phyloP scores from a whole-genome alignment of 371 early-diverging fungal genomes.

The Thermomucor indicae-seudaticae region DNA sequence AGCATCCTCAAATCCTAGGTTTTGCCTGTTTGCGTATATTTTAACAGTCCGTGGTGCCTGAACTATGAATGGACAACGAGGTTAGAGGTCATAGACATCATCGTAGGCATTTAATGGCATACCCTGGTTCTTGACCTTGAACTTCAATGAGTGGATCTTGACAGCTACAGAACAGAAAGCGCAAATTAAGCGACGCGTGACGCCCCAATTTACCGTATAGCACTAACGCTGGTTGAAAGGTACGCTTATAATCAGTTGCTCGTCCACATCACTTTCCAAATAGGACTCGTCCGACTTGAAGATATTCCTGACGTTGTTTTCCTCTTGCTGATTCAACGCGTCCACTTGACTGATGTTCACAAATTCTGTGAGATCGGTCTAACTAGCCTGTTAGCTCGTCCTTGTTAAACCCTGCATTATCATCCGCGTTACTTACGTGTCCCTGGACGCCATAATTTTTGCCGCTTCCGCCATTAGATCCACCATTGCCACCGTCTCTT shows the following conservation, averaged over 20 bases:
- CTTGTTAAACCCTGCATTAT: background rate
- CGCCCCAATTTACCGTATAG: no score
- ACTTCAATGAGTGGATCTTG: slow-evolving; percentile 84
- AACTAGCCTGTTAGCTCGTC: background rate
- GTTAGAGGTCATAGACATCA: background rate
- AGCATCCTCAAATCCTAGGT: slow-evolving; percentile 85
- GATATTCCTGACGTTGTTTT: slow-evolving; percentile 69
- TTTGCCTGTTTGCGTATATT: slow-evolving; percentile 75
- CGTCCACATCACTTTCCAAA: slow-evolving; percentile 90
- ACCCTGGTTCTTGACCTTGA: slow-evolving; percentile 61
- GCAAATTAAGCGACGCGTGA: background rate
- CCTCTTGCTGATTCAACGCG: slow-evolving; percentile 81
- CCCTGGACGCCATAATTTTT: slow-evolving; percentile 49
- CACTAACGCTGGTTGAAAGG: slow-evolving; percentile 76
- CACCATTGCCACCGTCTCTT: slow-evolving; percentile 12
- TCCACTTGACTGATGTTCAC: slow-evolving; percentile 77
- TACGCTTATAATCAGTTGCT: slow-evolving; percentile 85
- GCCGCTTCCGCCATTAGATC: slow-evolving; percentile 11
- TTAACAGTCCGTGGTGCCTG: slow-evolving; percentile 86
- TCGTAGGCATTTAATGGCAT: slow-evolving; percentile 1
- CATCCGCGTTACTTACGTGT: slow-evolving; percentile 38
- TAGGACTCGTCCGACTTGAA: slow-evolving; percentile 66
- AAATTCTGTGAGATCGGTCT: slow-evolving; percentile 66
- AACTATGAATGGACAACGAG: slow-evolving; percentile 37
- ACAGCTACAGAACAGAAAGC: slow-evolving; percentile 42